Evolutionary conservation across 164 flowering plant species (phyloP), one percentile per base, ranked within the genome.

Genomic region (Protea cynaroides): DNA sequence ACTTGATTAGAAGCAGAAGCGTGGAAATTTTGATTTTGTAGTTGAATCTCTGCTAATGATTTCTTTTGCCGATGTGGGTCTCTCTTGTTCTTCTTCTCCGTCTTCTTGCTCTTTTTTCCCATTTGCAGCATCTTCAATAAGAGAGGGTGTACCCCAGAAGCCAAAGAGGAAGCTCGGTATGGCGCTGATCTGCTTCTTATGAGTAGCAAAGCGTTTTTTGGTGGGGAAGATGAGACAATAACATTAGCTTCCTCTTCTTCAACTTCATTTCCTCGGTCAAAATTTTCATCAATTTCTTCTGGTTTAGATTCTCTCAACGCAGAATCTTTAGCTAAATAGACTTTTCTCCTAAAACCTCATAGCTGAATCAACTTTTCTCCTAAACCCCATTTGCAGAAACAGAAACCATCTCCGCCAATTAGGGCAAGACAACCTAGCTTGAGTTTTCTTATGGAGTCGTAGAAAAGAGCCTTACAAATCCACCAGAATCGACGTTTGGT

Each of bases 101-200:
- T 29, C 24, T 49, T 44, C 71, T n/a, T 25, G 58, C 73, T 58
- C 63, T 55, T 36, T 52, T 62, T 61, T 61, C 36, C 47, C 53
- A 18, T 52, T 76, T 44, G 8, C 65, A 55, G 36, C 57, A 25
- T 64, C 56, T 25, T 64, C 62, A 51, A 50, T 25, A 37, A 29
- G 34, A 62, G 25, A 29, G 25, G 86, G 83, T 12, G 86, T 79
- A 14, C 78, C 84, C 87, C 90, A 89, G 55, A 85, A 79, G 88
- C 88, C 49, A 87, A 46, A 0, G 93, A 85, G 4, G 96, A 82
- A 17, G 88, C 79, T 72, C 88, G 72, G 74, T 82, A 81, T n/a
- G 89, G 89, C 14, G 84, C 93, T 25, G 96, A 89, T 83, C 86
- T 83, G 50, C 89, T 74, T 61, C 93, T 69, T n/a, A 87, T 89